Percentiles rank a stretch among this genome's conserved stretches.
These are phyloP conservation scores for Astraeus odoratus DNA, from an alignment of 768 basidiomycete genomes.

Conservation along the genomic window DNA sequence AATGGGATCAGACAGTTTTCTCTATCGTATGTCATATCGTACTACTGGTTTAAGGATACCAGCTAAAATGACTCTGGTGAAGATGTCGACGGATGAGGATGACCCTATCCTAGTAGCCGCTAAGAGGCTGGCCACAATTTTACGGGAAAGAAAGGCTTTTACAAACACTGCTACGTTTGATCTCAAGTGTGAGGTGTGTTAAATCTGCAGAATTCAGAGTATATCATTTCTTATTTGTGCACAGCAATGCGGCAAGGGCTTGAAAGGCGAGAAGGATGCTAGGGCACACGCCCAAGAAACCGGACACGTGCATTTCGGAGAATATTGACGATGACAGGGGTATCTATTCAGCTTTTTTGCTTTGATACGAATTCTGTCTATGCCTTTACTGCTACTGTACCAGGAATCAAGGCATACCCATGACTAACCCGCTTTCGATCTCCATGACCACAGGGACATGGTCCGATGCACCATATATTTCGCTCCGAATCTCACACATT, in stretches of 20 bases:
- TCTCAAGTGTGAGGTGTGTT: constrained; percentile 74
- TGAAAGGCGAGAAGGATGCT: constrained; percentile 94
- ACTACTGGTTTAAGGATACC: constrained; percentile 2
- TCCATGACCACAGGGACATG: constrained; percentile 81
- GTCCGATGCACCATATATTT: constrained; percentile 84
- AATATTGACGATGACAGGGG: constrained; percentile 44
- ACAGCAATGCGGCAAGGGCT: constrained; percentile 72
- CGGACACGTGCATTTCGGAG: constrained; percentile 80
- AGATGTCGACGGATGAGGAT: constrained; percentile 29
- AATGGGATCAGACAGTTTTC: constrained; percentile 88
- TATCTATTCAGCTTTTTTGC: neutral
- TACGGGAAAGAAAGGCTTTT: constrained; percentile 74
- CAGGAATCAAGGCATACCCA: constrained; percentile 4
- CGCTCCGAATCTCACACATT: constrained; percentile 79
- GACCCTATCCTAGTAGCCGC: constrained; percentile 61
- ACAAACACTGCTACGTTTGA: constrained; percentile 93
- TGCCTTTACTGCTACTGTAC: neutral
- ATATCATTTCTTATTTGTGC: constrained; percentile 3
- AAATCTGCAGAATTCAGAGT: constrained; percentile 3
- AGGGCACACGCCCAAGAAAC: constrained; percentile 81
- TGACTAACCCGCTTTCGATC: constrained; percentile 41
- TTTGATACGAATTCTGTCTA: neutral
- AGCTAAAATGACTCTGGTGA: constrained; percentile 18
- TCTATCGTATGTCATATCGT: constrained; percentile 41
- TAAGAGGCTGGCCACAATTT: constrained; percentile 58